A percentile compares a stretch with the other conserved stretches of the same genome.
Evolutionary conservation across 108 stramenopile genomes (phyloP).

Genomic region (Aurantiochytrium sp.): DNA sequence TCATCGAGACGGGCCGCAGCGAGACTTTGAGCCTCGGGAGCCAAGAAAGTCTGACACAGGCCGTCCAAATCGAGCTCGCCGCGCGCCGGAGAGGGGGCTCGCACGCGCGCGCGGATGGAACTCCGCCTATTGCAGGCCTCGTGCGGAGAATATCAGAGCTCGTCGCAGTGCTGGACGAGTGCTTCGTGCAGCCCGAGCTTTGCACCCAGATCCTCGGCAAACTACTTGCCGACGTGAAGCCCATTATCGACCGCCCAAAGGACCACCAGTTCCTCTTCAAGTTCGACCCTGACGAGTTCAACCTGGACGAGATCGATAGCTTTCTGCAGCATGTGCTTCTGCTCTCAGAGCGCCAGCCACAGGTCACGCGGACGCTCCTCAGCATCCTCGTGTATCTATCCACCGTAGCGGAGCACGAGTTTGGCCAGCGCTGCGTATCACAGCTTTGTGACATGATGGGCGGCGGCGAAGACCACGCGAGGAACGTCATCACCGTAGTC

Average conservation of each 20-base stretch:
- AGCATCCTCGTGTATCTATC: conserved; percentile 9
- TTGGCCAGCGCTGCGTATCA: not conserved
- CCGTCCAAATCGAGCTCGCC: not conserved
- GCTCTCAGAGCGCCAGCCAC: not conserved
- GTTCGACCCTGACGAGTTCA: not conserved
- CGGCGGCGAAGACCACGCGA: not conserved
- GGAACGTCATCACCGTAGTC: not conserved
- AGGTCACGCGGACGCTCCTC: not conserved
- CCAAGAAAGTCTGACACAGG: no score
- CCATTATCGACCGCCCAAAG: not conserved
- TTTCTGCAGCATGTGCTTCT: not conserved
- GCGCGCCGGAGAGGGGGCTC: not conserved
- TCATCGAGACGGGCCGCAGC: not conserved
- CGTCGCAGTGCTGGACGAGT: not conserved
- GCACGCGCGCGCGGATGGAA: not conserved
- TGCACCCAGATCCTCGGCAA: not conserved
- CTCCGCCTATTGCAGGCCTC: not conserved
- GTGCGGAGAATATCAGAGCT: not conserved
- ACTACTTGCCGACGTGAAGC: not conserved
- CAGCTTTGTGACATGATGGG: not conserved
- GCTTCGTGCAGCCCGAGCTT: not conserved
- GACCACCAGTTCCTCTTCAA: conserved; percentile 2
- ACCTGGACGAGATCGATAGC: not conserved
- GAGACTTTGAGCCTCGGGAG: not conserved
- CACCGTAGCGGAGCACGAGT: not conserved